Conservation (phyloP, 139 green algal genomes). For the Trebouxia sp. region DNA sequence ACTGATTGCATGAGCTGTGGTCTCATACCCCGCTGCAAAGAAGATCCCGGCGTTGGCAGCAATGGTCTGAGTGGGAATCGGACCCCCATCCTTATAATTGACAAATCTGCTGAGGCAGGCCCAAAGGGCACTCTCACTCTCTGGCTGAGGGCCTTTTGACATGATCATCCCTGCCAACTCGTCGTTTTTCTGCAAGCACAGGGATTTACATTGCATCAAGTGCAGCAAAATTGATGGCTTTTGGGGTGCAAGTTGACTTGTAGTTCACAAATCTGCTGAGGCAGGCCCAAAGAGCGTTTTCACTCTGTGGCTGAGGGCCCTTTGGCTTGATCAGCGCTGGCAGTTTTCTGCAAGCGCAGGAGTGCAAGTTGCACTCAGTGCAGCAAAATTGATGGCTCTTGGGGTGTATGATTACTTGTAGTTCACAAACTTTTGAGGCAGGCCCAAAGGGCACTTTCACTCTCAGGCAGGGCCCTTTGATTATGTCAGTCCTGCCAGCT, state of each 20-base stretch:
- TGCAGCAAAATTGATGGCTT: not conserved
- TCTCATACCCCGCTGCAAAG: not conserved
- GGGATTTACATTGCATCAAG: no score
- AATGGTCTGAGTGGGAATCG: not conserved
- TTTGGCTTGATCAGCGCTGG: not conserved
- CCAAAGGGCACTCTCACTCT: not conserved
- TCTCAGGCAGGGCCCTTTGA: not conserved
- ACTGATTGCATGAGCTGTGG: conserved; percentile 10
- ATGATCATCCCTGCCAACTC: not conserved
- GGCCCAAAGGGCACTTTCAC: not conserved
- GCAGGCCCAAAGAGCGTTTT: not conserved
- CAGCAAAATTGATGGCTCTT: not conserved
- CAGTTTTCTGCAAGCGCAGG: not conserved
- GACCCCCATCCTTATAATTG: not conserved
- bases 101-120: not conserved
- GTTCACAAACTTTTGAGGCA: not conserved
- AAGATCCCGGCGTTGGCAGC: conserved; percentile 10
- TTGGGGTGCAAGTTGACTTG: not conserved
- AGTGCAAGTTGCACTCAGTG: no score
- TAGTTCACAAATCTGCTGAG: not conserved
- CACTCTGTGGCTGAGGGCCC: not conserved
- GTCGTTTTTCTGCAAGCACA: not conserved
- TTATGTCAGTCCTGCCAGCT: not conserved
- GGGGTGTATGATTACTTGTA: not conserved
- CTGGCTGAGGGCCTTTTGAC: not conserved